Evolutionary conservation across 1,139 yeast species (phyloP), one percentile per base, ranked within the genome.

Genomic region (Suhomyces yuchorum): DNA sequence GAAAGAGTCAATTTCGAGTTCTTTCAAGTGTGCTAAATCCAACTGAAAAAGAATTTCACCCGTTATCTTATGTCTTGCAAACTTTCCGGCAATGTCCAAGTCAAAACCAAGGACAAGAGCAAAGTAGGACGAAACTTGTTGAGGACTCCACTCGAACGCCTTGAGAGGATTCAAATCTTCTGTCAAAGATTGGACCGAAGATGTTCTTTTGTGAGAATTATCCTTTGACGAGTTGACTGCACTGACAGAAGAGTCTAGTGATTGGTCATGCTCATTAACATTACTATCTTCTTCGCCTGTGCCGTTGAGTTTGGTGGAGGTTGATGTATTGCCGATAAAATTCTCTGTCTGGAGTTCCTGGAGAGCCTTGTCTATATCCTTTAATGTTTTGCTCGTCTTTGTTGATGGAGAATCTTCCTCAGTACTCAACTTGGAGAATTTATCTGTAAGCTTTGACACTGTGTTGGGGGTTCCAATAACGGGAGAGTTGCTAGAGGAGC

Each of bases 1-100:
- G 71, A 93, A 93, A 3, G 96, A 88, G 47, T 84, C 79, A 46
- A 93, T 93, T 53, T 92, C 99, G 50, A 93, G 74, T 66, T 93
- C 99, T 63, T 93, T 93, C 60, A 93, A 76, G 60, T 88, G 88
- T 1, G 90, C 80, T 56, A 92, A 76, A 61, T 92, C 97, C 56
- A 95, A 76, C 64, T 92, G 96, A 48, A 93, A 74, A 44, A 93
- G 70, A 44, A 93, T 92, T 3, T 82, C 74, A 15, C 99, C 99
- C 0, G 93, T 85, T 51, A 93, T 90, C 59, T 91, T 89, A 68
- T 93, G 99, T 56, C 85, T 80, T 5, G 86, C 81, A 66, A 95
- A 95, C 60, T 88, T 84, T 1, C 86, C 84, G 1, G 96, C 85
- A 12, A 88, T 81, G 22, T 76, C 81, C 44, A 78, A 67, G 56